Evolutionary conservation across 139 green algal genomes (phyloP).

Genomic region (Asterochloris erici): DNA sequence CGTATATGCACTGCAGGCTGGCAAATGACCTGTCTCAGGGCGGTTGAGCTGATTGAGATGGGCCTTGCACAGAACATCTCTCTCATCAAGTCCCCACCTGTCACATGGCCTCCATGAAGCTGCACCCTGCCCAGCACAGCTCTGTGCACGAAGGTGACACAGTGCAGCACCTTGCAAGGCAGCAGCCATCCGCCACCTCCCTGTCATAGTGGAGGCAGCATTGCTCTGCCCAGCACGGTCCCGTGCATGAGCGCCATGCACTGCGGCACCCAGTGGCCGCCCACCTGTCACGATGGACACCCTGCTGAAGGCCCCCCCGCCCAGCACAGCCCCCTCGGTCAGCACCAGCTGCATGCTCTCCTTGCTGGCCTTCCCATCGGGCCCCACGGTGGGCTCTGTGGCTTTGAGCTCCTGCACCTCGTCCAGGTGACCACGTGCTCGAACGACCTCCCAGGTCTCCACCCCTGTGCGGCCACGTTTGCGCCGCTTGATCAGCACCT

Average conservation of each 20-base stretch:
- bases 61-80: too few species aligned
- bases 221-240: neutral
- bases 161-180: too few species aligned
- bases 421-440: slow-evolving; percentile 79
- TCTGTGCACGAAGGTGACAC: too few species aligned
- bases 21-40: too few species aligned
- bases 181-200: neutral
- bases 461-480: slow-evolving; percentile 45
- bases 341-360: slow-evolving; percentile 42
- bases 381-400: neutral
- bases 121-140: too few species aligned
- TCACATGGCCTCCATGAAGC: too few species aligned
- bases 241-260: neutral
- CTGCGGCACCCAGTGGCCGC: slow-evolving; percentile 1
- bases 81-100: too few species aligned
- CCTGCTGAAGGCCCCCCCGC: slow-evolving; percentile 82
- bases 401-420: slow-evolving; percentile 78
- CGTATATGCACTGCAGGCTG: too few species aligned
- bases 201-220: neutral
- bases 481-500: slow-evolving; percentile 61
- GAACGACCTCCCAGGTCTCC: slow-evolving; percentile 79
- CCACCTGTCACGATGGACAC: slow-evolving; percentile 67
- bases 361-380: slow-evolving; percentile 3
- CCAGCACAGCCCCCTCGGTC: slow-evolving; percentile 78
- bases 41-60: too few species aligned